A percentile compares a stretch with the other conserved stretches of the same genome.
phyloP scores from a whole-genome alignment of 768 basidiomycete species.

The Russula foetens region DNA sequence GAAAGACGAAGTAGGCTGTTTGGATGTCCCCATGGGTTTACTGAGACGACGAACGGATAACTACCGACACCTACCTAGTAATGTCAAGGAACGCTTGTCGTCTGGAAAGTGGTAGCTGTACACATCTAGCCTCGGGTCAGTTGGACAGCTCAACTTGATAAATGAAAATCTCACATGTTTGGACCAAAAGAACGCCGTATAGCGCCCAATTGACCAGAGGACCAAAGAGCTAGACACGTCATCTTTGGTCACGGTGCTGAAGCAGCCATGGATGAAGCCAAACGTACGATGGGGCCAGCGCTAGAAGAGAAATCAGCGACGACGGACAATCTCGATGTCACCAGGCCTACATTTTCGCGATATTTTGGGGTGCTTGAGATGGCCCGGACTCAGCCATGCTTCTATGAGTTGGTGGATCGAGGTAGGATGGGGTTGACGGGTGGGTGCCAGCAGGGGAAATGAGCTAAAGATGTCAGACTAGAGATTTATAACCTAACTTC shows the following conservation, averaged over 20 bases:
- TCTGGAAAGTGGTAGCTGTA: constrained; percentile 12
- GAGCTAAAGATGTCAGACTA: not conserved
- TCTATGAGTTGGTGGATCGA: not conserved
- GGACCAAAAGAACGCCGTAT: constrained; percentile 25
- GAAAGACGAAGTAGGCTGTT: constrained; percentile 4
- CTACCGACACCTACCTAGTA: not conserved
- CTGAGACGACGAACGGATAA: not conserved
- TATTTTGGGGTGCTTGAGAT: not conserved
- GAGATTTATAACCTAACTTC: not conserved
- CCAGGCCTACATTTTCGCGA: not conserved
- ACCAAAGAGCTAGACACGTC: not conserved
- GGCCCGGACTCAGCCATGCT: not conserved
- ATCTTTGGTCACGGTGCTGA: not conserved
- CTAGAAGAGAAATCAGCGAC: not conserved
- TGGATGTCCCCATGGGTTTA: not conserved
- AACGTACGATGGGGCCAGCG: constrained; percentile 1
- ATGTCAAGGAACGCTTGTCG: not conserved
- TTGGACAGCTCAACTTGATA: no score
- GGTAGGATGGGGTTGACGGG: not conserved
- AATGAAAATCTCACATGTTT: constrained; percentile 4
- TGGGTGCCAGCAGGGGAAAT: not conserved
- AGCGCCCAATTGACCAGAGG: constrained; percentile 23
- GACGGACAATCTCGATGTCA: not conserved
- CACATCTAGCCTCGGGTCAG: not conserved
- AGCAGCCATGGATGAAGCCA: not conserved